A percentile compares a stretch with the other conserved stretches of the same genome.
Conservation (phyloP, 202 grass and related monocot genomes). For the Musa balbisiana region DNA sequence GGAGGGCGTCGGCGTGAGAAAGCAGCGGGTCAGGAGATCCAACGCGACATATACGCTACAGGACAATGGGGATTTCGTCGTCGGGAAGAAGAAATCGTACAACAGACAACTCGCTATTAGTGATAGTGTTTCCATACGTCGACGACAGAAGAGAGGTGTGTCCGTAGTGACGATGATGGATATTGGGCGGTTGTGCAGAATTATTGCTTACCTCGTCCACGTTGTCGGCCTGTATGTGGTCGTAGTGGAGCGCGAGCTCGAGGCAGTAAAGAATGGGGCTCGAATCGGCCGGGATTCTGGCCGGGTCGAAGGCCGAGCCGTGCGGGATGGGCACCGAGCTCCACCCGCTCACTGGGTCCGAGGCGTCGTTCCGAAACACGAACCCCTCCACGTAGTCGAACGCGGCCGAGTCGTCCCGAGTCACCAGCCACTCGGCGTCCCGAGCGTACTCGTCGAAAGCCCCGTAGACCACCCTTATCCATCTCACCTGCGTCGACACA, state of each 20-base stretch:
- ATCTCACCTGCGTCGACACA: conserved; percentile 36
- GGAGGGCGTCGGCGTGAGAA: not conserved
- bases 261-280: conserved; percentile 86
- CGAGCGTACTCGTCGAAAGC: conserved; percentile 62
- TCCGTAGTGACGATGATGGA: conserved; percentile 17
- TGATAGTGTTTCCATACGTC: conserved; percentile 9
- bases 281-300: conserved; percentile 34
- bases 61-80: not conserved
- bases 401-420: conserved; percentile 15
- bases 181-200: not conserved
- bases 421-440: conserved; percentile 78
- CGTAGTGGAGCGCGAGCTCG: conserved; percentile 69
- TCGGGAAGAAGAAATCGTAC: not conserved
- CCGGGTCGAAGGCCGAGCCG: conserved; percentile 38
- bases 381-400: conserved; percentile 96
- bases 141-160: conserved; percentile 4
- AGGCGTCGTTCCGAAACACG: conserved; percentile 45
- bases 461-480: conserved; percentile 71
- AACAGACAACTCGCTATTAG: not conserved
- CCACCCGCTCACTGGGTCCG: conserved; percentile 80
- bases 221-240: conserved; percentile 24
- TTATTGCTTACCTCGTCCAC: conserved; percentile 53
- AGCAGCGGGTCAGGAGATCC: conserved; percentile 47
- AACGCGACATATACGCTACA: conserved; percentile 38
- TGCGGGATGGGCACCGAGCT: conserved; percentile 50